Evolutionary conservation across 345 rosid genomes (phyloP), one percentile per base, ranked within the genome.

Genomic region (Conringia planisiliqua): DNA sequence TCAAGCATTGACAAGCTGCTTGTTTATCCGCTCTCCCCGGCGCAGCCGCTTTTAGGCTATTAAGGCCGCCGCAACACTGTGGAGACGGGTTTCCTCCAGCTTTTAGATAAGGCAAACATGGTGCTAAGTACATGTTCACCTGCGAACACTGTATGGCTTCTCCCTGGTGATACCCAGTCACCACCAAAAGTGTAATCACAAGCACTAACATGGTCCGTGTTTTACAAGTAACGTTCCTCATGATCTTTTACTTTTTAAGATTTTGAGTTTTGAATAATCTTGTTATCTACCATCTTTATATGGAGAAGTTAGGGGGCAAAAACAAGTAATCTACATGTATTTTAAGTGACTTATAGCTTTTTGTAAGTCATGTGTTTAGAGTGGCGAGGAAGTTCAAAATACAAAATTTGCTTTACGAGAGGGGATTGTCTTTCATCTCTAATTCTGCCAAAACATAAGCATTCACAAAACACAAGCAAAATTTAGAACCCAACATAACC

Each of bases 1-100:
- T 77, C 72, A 77, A 71, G 48, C 80, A 77, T 39, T 65, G 39
- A 17, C 80, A 77, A 57, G 76, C 80, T 47, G 18, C 47, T 65
- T 64, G 76, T 56, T 32, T 64, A 50, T 77, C 80, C 7, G 67
- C 0, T 57, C 30, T 71, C 10, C 22, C 66, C 3, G 80, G 80
- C 13, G 76, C 76, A 0, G 80, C 76, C 2, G 55, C 62, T 65
- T 77, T 77, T 39, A 77, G 68, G 20, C 42, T 66, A 0, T 39
- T 77, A 39, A 77, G 76, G 12, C 80, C 80, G 2, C 2, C 30
- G 56, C 80, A 77, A 33, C 80, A 77, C 46, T n/a, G 10, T n/a
- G 56, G 1, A 20, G 80, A 24, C 0, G 80, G 80, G 44, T 4
- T 30, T 58, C 80, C 80, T 40, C 72, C 72, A 30, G 8, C 59